phyloP scores from a whole-genome alignment of 2,329 filamentous ascomycete genomes.

The Stromatinia cepivora region DNA sequence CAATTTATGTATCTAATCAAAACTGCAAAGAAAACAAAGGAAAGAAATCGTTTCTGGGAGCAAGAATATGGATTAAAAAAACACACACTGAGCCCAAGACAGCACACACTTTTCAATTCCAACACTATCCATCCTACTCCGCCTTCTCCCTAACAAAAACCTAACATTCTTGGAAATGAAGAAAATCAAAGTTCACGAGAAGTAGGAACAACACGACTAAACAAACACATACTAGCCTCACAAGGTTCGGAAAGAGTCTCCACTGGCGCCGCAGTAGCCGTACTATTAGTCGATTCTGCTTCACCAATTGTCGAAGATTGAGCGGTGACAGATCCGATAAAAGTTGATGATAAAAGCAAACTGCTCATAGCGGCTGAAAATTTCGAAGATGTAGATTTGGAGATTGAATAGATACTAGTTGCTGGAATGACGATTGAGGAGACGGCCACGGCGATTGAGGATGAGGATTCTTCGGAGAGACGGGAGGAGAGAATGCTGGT shows the following conservation, averaged over 20 bases:
- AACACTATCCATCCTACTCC: fast-evolving
- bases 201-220: slow-evolving; percentile 13
- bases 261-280: too few species aligned
- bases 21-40: background rate
- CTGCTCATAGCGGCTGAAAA: background rate
- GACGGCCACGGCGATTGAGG: background rate
- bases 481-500: background rate
- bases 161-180: fast-evolving
- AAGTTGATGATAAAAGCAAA: background rate
- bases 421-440: background rate
- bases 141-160: background rate
- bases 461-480: background rate
- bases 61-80: background rate
- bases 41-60: fast-evolving
- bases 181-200: slow-evolving; percentile 18
- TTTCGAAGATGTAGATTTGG: background rate
- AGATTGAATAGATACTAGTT: background rate
- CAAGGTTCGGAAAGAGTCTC: background rate
- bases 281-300: background rate
- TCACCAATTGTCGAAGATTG: too few species aligned
- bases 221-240: slow-evolving; percentile 10
- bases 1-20: background rate
- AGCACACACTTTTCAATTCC: background rate
- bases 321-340: background rate
- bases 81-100: background rate